Conservation (phyloP, 2,329 filamentous ascomycete species). For the Aureobasidium zeae region DNA sequence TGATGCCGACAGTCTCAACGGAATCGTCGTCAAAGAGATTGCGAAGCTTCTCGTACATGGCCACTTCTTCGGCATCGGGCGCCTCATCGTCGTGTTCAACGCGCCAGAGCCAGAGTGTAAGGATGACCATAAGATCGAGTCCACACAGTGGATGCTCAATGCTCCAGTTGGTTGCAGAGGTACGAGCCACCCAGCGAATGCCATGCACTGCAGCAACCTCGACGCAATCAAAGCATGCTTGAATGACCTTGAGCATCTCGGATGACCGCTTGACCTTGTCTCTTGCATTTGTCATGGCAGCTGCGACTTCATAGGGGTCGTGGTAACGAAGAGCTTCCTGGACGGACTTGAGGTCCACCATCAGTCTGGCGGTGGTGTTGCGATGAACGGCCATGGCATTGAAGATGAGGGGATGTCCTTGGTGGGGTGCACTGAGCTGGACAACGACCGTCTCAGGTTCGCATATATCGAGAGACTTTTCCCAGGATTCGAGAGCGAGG, state of each 20-base stretch:
- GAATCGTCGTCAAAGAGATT: conserved; percentile 85
- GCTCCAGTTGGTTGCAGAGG: conserved; percentile 97
- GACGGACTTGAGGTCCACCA: conserved; percentile 90
- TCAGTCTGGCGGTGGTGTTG: conserved; percentile 81
- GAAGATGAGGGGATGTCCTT: conserved; percentile 92
- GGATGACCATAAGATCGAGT: conserved; percentile 93
- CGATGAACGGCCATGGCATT: conserved; percentile 96
- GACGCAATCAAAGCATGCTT: conserved; percentile 95
- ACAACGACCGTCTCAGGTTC: conserved; percentile 84
- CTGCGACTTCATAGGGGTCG: conserved; percentile 92
- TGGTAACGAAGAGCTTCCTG: conserved; percentile 96
- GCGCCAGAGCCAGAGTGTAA: conserved; percentile 96
- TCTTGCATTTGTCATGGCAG: conserved; percentile 88
- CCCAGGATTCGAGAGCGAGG: conserved; percentile 95
- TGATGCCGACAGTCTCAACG: conserved; percentile 68
- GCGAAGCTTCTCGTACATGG: conserved; percentile 88
- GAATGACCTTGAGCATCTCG: conserved; percentile 98
- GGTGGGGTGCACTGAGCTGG: conserved; percentile 85
- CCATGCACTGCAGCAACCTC: conserved; percentile 91
- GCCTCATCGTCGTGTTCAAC: conserved; percentile 98
- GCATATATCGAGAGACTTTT: conserved; percentile 87
- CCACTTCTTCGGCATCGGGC: conserved; percentile 70
- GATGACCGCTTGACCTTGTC: conserved; percentile 89
- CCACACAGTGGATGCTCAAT: conserved; percentile 95
- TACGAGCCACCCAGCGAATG: conserved; percentile 95